Conservation (phyloP, 805 yeast species). For the Candida sakaeoensis region DNA sequence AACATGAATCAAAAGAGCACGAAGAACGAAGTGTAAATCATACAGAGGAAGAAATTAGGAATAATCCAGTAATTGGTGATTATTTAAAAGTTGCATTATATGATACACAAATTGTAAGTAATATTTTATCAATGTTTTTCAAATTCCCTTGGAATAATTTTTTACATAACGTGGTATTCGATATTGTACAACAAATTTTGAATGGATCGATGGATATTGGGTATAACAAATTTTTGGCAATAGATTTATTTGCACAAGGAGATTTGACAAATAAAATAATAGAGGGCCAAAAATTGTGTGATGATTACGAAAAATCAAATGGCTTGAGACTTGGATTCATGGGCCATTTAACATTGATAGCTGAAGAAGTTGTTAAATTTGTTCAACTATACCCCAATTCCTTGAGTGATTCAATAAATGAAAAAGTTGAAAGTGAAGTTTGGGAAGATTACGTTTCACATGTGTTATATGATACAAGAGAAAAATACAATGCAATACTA, state of each 20-base stretch:
- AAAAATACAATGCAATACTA: slow-evolving; percentile 87
- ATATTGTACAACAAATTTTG: slow-evolving; percentile 44
- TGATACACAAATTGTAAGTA: slow-evolving; percentile 42
- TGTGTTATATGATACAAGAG: slow-evolving; percentile 82
- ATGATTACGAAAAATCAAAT: slow-evolving; percentile 50
- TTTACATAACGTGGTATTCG: slow-evolving; percentile 45
- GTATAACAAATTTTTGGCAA: slow-evolving; percentile 43
- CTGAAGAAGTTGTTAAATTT: slow-evolving; percentile 95
- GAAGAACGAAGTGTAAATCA: slow-evolving; percentile 23
- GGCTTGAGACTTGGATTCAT: slow-evolving; percentile 85
- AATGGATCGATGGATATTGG: slow-evolving; percentile 49
- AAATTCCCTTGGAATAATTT: slow-evolving; percentile 47
- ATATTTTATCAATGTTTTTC: slow-evolving; percentile 42
- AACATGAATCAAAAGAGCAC: slow-evolving; percentile 6
- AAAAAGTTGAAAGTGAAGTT: slow-evolving; percentile 37
- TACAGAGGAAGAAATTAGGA: slow-evolving; percentile 40
- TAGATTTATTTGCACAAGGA: slow-evolving; percentile 56
- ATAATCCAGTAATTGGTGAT: slow-evolving; percentile 43
- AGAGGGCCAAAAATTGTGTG: slow-evolving; percentile 54
- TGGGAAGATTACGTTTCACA: slow-evolving; percentile 86
- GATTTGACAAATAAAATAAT: slow-evolving; percentile 40
- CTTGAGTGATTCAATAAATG: slow-evolving; percentile 35
- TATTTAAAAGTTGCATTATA: slow-evolving; percentile 37
- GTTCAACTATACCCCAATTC: slow-evolving; percentile 40
- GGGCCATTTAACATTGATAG: slow-evolving; percentile 92